phyloP scores from a whole-genome alignment of 2,329 filamentous ascomycete genomes.

The Fusarium burgessii region DNA sequence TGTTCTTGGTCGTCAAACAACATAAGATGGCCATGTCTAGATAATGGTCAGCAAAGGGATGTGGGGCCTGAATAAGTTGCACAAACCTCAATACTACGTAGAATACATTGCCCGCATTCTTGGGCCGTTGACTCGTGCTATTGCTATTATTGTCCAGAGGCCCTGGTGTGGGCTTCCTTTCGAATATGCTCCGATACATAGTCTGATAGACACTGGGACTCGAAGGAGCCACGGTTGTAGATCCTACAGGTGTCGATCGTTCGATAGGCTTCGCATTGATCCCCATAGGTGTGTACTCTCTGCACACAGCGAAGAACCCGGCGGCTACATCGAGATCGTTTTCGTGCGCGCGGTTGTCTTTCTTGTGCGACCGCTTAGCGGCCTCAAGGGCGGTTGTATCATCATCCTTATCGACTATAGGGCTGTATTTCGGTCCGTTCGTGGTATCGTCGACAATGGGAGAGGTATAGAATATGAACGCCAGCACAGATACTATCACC shows the following conservation, averaged over 20 bases:
- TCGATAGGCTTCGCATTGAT: conserved; percentile 94
- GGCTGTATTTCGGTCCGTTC: conserved; percentile 44
- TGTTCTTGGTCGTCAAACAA: conserved; percentile 96
- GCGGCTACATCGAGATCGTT: conserved; percentile 82
- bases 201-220: conserved; percentile 97
- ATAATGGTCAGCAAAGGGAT: conserved; percentile 19
- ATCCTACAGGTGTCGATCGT: conserved; percentile 82
- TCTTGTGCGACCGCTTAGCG: conserved; percentile 68
- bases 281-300: conserved; percentile 91
- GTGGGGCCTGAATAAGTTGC: neutral
- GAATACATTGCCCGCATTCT: conserved; percentile 86
- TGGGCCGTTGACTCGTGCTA: conserved; percentile 64
- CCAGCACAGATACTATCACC: conserved; percentile 68
- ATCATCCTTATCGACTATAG: conserved; percentile 70
- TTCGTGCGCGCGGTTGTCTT: conserved; percentile 68
- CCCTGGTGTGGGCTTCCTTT: conserved; percentile 71
- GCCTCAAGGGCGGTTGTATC: conserved; percentile 73
- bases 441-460: conserved; percentile 63
- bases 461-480: conserved; percentile 77
- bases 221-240: conserved; percentile 77
- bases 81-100: conserved; percentile 83
- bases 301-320: conserved; percentile 94
- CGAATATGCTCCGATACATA: conserved; percentile 97
- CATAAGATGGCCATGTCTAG: conserved; percentile 93
- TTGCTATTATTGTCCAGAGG: conserved; percentile 63